Evolutionary conservation across 306 rosid species (phyloP), one percentile per base, ranked within the genome.

Genomic region (Cicer arietinum): DNA sequence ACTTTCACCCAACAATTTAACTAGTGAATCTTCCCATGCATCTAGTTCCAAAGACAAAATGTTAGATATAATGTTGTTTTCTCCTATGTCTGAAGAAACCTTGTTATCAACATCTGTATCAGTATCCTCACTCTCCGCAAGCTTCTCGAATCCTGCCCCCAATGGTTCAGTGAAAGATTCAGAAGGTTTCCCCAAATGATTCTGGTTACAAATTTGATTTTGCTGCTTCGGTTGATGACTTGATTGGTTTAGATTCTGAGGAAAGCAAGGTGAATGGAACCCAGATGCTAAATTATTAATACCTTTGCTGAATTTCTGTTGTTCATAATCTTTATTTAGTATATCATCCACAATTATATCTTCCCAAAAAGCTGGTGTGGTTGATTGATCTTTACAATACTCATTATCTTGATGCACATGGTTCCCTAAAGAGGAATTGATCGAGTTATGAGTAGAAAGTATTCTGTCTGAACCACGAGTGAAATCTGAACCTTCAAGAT

Each of bases 21-120:
- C 82, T 42, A 83, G 41, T 10, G 85, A 78, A 83, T 76, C 87
- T 81, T 83, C 87, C 76, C 85, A 78, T 9, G 80, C 75, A 86
- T 86, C 85, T 43, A 80, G 67, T 77, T 83, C 89, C 50, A 81
- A 53, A 80, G 89, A 83, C 80, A 86, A 81, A 74, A 86, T 83
- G 77, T 71, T 56, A 45, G 87, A 83, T 62, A 83, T 86, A 45
- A 86, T 86, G 85, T 72, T 81, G 82, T 74, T 78, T 76, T 86
- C 89, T 71, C 85, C 85, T 37, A 75, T 76, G 44, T 86, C 87
- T 40, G 84, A 79, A 71, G 79, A 57, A 75, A 61, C 67, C 17
- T 71, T 78, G 74, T 72, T 63, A 64, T 56, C 75, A 56, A 53
- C 58, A 44, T 52, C 10, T 44, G 74, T 46, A 58, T 44, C 76